Percentiles rank a stretch among this genome's conserved stretches.
Evolutionary conservation across 1,139 yeast species (phyloP).

Genomic region (Pneumocystis canis): DNA sequence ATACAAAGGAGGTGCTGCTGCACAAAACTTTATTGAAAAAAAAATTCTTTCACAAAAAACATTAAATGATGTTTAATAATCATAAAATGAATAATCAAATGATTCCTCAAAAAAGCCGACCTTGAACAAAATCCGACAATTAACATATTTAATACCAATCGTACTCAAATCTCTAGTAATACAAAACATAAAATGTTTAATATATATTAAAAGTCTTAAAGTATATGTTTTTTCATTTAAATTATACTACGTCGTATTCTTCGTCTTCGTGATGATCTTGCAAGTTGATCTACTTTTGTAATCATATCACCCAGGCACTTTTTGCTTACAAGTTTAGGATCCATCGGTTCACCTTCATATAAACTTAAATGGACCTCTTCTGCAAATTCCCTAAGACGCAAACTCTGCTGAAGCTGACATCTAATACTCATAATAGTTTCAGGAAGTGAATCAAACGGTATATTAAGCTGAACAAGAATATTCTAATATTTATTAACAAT

Average conservation of each 20-base stretch:
- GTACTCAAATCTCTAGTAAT: neutral
- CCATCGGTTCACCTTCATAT: slow-evolving; percentile 10
- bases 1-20: neutral
- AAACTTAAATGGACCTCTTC: slow-evolving; percentile 9
- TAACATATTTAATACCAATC: neutral
- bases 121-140: neutral
- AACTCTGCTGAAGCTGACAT: slow-evolving; percentile 1
- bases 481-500: slow-evolving; percentile 3
- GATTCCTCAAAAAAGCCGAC: neutral
- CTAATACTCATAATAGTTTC: slow-evolving; percentile 7
- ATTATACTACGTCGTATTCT: neutral
- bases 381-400: slow-evolving; percentile 9
- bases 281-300: slow-evolving; percentile 7
- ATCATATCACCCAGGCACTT: slow-evolving; percentile 8
- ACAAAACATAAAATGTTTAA: neutral
- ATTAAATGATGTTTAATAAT: neutral
- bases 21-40: neutral
- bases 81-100: neutral
- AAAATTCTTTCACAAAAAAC: neutral
- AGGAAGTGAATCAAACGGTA: slow-evolving; percentile 10
- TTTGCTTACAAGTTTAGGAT: slow-evolving; percentile 5
- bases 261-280: neutral
- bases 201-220: neutral
- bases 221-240: neutral
- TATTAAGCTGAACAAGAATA: slow-evolving; percentile 12